Base-by-base conservation (phyloP, 768 basidiomycete species). In the Cystobasidiopsis lactophilus region DNA sequence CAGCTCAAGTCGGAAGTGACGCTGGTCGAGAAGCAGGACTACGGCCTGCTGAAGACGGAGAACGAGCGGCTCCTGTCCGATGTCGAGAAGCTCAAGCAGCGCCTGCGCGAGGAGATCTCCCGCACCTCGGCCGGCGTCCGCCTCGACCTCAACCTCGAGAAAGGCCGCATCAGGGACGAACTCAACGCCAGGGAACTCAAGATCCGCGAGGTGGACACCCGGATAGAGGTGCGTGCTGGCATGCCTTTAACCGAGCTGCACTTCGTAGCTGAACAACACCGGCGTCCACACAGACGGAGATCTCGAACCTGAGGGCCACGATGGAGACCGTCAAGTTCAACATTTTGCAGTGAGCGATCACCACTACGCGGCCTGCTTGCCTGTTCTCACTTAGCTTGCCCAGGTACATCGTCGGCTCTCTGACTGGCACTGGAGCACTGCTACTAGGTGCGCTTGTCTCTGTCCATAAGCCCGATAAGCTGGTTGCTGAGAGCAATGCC, bases 181-280 rank as follows among this genome's bases (percentile, higher is more conserved):
- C 79, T 78, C 58, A 80, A 77, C 59, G 77, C 78, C 38, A 85
- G 95, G 62, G 88, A 93, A 62, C 70, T 89, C 50, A 95, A 95
- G 75, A 83, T 96, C 63, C 86, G 85, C 66, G 91, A 98, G 66
- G 88, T 95, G 18, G 91, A 96, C 62, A 95, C 91, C 3, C 70
- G 84, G 64, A 95, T 96, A 59, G 91, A 98, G 67, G 33, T 35
- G 33, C 33, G 33, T 35, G 7, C 33, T 35, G 9, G 7, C 33
- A 35, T 7, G 33, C 9, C 33, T 83, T 84, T 64, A 88, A 95
- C 68, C 91, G 91, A 63, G 85, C 86, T 9, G 77, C 76, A 2
- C 66, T 93, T 50, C 71, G 82, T 52, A 89, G n/a, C n/a, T n/a
- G n/a, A n/a, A n/a, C n/a, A n/a, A n/a, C n/a, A n/a, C n/a, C n/a